Percentiles rank a stretch among this genome's conserved stretches.
phyloP scores from a whole-genome alignment of 306 rosid species.

The Argentina anserina region DNA sequence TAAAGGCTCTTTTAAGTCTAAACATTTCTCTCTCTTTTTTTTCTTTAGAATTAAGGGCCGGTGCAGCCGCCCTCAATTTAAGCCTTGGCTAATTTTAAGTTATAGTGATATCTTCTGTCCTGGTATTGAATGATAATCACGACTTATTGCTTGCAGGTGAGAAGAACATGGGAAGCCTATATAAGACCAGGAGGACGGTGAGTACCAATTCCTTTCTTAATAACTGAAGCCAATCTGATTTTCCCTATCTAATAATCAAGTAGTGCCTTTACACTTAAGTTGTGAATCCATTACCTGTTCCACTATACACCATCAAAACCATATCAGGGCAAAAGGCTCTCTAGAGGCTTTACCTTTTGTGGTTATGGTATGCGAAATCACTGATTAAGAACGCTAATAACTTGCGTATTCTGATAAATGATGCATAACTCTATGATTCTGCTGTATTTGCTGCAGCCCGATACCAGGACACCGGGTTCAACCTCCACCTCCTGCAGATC shows the following conservation, averaged over 20 bases:
- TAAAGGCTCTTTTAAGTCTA: slow-evolving; percentile 23
- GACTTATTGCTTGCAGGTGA: slow-evolving; percentile 53
- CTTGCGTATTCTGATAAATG: neutral
- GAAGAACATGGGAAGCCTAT: slow-evolving; percentile 96
- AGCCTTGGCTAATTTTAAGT: neutral
- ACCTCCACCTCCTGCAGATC: neutral
- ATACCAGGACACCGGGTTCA: slow-evolving; percentile 92
- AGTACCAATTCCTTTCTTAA: slow-evolving; percentile 7
- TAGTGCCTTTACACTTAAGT: too few species aligned
- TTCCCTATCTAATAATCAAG: neutral
- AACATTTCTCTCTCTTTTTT: too few species aligned
- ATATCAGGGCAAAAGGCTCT: too few species aligned
- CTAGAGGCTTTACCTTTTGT: too few species aligned
- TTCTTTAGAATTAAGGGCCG: too few species aligned
- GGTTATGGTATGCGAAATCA: too few species aligned
- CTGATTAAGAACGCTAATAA: too few species aligned
- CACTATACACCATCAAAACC: too few species aligned
- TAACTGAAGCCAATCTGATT: neutral
- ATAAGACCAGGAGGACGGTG: slow-evolving; percentile 95
- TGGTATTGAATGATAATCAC: slow-evolving; percentile 6
- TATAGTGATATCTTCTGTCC: slow-evolving; percentile 1
- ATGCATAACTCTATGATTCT: neutral
- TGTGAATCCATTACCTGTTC: too few species aligned
- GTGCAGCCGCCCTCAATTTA: too few species aligned
- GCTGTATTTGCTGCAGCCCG: slow-evolving; percentile 49